Conservation (phyloP, 208 protist genomes). For the Porcisia deanei region DNA sequence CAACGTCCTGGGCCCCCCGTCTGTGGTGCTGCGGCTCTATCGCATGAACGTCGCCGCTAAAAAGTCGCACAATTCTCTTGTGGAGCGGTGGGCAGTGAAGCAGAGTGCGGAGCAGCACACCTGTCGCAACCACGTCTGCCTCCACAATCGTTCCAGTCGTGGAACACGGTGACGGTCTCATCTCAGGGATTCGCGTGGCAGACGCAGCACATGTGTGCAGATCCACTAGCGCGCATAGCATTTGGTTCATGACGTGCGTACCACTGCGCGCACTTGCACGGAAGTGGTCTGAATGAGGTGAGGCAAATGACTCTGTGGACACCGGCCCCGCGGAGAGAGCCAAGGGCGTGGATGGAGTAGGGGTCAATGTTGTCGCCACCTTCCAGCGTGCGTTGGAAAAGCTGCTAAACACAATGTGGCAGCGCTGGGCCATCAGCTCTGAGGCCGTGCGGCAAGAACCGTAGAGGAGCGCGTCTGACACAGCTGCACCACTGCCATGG, state of each 20-base stretch:
- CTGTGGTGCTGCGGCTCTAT: neutral
- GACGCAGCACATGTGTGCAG: slow-evolving; percentile 10
- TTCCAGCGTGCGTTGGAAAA: slow-evolving; percentile 21
- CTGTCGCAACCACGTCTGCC: slow-evolving; percentile 18
- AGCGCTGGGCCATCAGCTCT: slow-evolving; percentile 17
- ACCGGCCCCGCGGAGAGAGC: neutral
- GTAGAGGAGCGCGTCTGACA: slow-evolving; percentile 33
- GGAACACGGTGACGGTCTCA: neutral
- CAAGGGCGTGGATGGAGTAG: neutral
- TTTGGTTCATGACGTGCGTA: slow-evolving; percentile 1
- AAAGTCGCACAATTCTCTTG: slow-evolving; percentile 11
- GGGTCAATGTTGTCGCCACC: slow-evolving; percentile 3
- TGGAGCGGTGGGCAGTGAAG: slow-evolving; percentile 25
- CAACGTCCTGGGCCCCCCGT: neutral
- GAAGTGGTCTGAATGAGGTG: neutral
- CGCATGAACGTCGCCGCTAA: neutral
- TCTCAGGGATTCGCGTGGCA: neutral
- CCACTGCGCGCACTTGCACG: neutral
- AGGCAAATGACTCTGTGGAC: neutral
- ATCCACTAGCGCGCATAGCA: slow-evolving; percentile 20
- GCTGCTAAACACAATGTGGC: slow-evolving; percentile 18
- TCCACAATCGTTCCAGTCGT: neutral
- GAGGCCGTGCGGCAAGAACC: slow-evolving; percentile 29
- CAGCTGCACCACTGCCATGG: slow-evolving; percentile 11
- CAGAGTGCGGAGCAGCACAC: slow-evolving; percentile 20